Percentiles rank a stretch among this genome's conserved stretches.
phyloP scores from a whole-genome alignment of 495 filamentous ascomycete genomes.

The Lepraria neglecta region DNA sequence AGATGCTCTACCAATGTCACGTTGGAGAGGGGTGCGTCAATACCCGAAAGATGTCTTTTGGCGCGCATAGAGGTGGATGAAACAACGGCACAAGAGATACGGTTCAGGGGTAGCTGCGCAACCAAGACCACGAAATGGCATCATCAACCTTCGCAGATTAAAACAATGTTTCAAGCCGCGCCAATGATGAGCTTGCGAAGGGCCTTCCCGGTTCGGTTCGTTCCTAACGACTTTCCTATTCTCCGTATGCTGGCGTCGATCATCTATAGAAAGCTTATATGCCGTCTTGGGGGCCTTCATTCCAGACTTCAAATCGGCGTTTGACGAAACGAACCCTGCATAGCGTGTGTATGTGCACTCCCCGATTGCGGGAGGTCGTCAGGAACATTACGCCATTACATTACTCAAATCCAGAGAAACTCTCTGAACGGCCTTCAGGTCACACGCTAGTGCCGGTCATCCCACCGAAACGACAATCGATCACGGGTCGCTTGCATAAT shows the following conservation, averaged over 20 bases:
- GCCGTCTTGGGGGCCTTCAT: neutral
- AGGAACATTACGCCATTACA: too few relatives aligned
- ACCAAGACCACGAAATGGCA: neutral
- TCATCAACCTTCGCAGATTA: neutral
- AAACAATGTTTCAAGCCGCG: neutral
- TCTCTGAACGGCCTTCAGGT: too few relatives aligned
- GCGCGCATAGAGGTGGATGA: slow-evolving; percentile 4
- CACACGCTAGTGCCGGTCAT: too few relatives aligned
- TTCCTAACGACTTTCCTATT: neutral
- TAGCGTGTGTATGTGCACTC: neutral
- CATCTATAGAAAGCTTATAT: neutral
- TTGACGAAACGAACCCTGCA: neutral
- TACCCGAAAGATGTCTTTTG: neutral
- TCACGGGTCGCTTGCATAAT: too few relatives aligned
- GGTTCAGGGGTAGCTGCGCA: neutral
- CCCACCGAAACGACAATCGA: too few relatives aligned
- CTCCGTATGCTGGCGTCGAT: neutral
- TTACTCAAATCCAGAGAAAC: too few relatives aligned
- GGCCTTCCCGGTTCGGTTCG: neutral
- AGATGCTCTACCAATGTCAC: too few relatives aligned
- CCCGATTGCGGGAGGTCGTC: too few relatives aligned
- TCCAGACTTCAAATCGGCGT: neutral
- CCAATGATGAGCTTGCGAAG: neutral
- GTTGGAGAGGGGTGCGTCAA: neutral
- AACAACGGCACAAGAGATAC: neutral